phyloP scores from a whole-genome alignment of 2,329 filamentous ascomycete genomes.

The Colletotrichum magnum region DNA sequence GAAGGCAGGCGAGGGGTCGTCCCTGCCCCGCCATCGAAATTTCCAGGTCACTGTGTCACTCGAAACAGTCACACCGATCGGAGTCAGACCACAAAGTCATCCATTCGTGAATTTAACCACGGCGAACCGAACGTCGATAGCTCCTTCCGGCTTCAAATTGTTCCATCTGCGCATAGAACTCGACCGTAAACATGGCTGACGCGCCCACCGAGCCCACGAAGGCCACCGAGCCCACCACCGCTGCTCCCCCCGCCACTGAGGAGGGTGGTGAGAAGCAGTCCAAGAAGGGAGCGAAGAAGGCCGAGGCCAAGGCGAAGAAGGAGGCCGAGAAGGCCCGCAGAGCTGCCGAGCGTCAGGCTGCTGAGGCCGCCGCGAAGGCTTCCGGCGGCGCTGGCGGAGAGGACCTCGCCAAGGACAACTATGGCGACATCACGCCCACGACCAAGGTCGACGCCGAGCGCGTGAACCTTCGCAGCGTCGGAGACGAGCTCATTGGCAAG shows the following conservation, averaged over 20 bases:
- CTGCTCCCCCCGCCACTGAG: conserved; percentile 45
- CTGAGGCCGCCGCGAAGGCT: conserved; percentile 76
- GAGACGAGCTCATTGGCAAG: conserved; percentile 76
- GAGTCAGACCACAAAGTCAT: conserved; percentile 30
- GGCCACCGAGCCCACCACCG: conserved; percentile 41
- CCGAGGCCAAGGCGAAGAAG: conserved; percentile 87
- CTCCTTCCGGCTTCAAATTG: too few species aligned
- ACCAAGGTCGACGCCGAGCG: conserved; percentile 61
- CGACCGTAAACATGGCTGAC: conserved; percentile 51
- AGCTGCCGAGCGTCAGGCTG: conserved; percentile 58
- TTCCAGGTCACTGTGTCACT: conserved; percentile 18
- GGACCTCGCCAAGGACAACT: conserved; percentile 81
- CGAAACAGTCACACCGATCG: conserved; percentile 24
- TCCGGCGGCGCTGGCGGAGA: conserved; percentile 72
- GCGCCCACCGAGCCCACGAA: conserved; percentile 47
- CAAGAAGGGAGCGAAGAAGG: conserved; percentile 89
- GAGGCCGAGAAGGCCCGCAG: conserved; percentile 82
- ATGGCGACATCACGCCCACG: conserved; percentile 70
- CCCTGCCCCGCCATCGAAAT: conserved; percentile 38
- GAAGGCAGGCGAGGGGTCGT: conserved; percentile 30
- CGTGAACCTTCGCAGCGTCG: conserved; percentile 74
- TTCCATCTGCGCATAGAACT: neutral
- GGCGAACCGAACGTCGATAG: too few species aligned
- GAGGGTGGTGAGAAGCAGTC: conserved; percentile 55
- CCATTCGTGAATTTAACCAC: neutral